Conservation (phyloP, 495 filamentous ascomycete species). For the Chlorociboria aeruginascens region DNA sequence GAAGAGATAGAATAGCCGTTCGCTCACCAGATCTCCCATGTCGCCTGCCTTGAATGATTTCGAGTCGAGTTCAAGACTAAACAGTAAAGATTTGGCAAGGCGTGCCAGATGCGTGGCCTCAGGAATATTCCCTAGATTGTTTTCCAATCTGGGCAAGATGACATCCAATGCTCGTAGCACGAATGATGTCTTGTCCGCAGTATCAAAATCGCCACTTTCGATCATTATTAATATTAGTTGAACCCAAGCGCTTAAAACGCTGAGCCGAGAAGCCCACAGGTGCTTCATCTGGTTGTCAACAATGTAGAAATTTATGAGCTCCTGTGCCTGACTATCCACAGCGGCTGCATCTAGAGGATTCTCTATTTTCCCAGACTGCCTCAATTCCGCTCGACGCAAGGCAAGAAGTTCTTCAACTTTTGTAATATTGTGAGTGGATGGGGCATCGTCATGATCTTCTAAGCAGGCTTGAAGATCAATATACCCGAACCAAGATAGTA, state of each 20-base stretch:
- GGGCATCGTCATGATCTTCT: constrained; percentile 34
- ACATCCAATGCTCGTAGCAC: constrained; percentile 75
- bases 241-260: constrained; percentile 65
- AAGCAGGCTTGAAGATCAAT: constrained; percentile 50
- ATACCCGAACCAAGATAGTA: constrained; percentile 42
- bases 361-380: constrained; percentile 35
- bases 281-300: constrained; percentile 52
- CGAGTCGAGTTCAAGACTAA: constrained; percentile 50
- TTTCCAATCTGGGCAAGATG: constrained; percentile 75
- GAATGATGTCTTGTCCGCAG: constrained; percentile 54
- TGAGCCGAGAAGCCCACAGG: constrained; percentile 44
- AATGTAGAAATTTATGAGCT: constrained; percentile 41
- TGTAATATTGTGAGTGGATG: constrained; percentile 42
- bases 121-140: constrained; percentile 45
- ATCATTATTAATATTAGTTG: constrained; percentile 70
- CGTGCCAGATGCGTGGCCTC: constrained; percentile 64
- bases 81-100: constrained; percentile 64
- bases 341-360: constrained; percentile 43
- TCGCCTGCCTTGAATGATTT: constrained; percentile 33
- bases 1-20: constrained; percentile 86
- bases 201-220: constrained; percentile 61
- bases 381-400: constrained; percentile 42
- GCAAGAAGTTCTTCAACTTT: constrained; percentile 52
- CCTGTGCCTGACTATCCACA: constrained; percentile 44
- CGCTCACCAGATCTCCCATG: constrained; percentile 63